A percentile compares a stretch with the other conserved stretches of the same genome.
Evolutionary conservation across 2,329 filamentous ascomycete species (phyloP).

Genomic region (Pseudogymnoascus sp.): DNA sequence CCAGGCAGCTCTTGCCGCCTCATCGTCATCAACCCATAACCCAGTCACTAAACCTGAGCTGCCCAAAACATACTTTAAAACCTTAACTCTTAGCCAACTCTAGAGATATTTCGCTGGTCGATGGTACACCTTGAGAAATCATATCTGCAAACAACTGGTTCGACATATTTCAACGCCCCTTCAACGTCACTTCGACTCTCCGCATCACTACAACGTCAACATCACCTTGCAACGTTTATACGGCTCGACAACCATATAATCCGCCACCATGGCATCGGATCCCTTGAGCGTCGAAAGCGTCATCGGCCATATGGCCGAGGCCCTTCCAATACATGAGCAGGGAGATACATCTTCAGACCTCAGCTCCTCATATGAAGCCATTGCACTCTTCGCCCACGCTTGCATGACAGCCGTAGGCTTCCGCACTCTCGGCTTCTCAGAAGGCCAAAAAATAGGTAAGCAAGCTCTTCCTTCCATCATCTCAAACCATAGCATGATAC

Average conservation of each 20-base stretch:
- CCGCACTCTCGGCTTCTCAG: conserved; percentile 72
- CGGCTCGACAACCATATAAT: not conserved
- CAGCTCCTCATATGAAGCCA: conserved; percentile 69
- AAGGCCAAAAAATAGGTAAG: conserved; percentile 69
- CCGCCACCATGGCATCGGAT: conserved; percentile 25
- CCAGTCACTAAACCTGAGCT: not conserved
- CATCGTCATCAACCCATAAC: conserved; percentile 8
- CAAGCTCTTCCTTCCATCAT: not conserved
- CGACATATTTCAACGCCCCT: not conserved
- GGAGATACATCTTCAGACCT: conserved; percentile 55
- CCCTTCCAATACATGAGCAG: conserved; percentile 47
- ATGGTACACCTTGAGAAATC: not conserved
- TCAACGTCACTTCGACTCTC: not conserved
- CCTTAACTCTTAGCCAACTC: not conserved
- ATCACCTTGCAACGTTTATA: not conserved
- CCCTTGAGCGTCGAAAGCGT: conserved; percentile 41
- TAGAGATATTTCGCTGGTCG: not conserved
- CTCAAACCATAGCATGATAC: conserved; percentile 13
- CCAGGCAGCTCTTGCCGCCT: conserved; percentile 12
- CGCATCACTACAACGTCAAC: not conserved
- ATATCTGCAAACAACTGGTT: not conserved
- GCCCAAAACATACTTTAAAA: not conserved
- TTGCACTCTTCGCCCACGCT: conserved; percentile 78
- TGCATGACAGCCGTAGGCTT: conserved; percentile 78
- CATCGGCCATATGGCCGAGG: conserved; percentile 52